phyloP scores from a whole-genome alignment of 2,329 filamentous ascomycete genomes.

The Magnaporthiopsis incrustans region DNA sequence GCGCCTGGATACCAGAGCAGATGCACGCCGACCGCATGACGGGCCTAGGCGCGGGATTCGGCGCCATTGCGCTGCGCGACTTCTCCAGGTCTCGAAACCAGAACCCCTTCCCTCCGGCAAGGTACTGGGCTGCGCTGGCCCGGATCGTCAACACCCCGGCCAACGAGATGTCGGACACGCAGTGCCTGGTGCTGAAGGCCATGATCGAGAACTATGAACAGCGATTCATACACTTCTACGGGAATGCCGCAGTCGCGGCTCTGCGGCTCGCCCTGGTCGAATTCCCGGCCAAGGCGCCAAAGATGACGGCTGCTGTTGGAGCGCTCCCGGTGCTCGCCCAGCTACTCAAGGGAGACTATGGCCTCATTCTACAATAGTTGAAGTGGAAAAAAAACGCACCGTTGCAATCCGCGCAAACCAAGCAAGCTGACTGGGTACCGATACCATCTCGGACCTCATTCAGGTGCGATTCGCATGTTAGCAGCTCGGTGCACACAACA shows the following conservation, averaged over 20 bases:
- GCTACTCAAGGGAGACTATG: slow-evolving; percentile 41
- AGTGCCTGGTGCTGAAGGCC: slow-evolving; percentile 60
- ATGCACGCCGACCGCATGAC: slow-evolving; percentile 76
- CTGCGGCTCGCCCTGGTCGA: slow-evolving; percentile 65
- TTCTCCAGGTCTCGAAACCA: slow-evolving; percentile 61
- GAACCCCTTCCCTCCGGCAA: slow-evolving; percentile 68
- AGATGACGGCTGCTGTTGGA: slow-evolving; percentile 39
- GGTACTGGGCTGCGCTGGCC: slow-evolving; percentile 78
- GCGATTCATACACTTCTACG: slow-evolving; percentile 75
- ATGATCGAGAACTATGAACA: slow-evolving; percentile 67
- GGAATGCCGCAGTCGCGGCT: slow-evolving; percentile 63
- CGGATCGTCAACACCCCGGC: slow-evolving; percentile 68
- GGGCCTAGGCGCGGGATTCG: slow-evolving; percentile 76
- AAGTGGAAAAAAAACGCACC: not conserved
- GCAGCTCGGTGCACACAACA: not conserved
- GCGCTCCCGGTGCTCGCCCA: slow-evolving; percentile 45
- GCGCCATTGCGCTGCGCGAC: slow-evolving; percentile 73
- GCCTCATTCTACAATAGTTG: slow-evolving; percentile 30
- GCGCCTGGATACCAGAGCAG: slow-evolving; percentile 57
- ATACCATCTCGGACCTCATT: not conserved
- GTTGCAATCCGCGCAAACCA: not conserved
- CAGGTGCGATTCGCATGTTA: not conserved
- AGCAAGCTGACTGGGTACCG: not conserved
- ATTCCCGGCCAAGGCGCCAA: slow-evolving; percentile 51
- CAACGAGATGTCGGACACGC: slow-evolving; percentile 60